Conservation (phyloP, 257 asterid genomes). For the Petunia secreta region DNA sequence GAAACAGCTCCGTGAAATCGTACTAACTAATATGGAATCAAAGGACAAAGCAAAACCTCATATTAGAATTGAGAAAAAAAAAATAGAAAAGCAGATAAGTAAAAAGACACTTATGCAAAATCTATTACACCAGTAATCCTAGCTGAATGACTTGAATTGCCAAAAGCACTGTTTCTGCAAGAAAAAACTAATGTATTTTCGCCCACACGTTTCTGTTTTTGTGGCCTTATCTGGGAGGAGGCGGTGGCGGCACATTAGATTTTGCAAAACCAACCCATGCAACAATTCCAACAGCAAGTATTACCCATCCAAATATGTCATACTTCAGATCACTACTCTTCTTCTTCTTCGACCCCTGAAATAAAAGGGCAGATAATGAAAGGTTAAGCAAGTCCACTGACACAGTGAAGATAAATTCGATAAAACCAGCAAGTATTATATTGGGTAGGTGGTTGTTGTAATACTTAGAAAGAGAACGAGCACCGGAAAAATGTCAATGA, state of each 20-base stretch:
- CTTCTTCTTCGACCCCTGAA: conserved; percentile 50
- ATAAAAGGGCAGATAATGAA: conserved; percentile 2
- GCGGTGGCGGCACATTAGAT: conserved; percentile 52
- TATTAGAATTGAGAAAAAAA: neutral
- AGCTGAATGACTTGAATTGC: neutral
- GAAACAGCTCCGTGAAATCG: neutral
- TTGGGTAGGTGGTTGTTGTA: neutral
- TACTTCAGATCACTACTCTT: conserved; percentile 66
- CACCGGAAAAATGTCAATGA: neutral
- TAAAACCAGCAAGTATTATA: neutral
- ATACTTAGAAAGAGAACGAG: conserved; percentile 13
- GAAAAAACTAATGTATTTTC: neutral
- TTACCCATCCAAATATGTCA: conserved; percentile 68
- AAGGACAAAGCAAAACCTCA: neutral
- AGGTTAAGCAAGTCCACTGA: neutral
- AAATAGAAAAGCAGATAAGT: neutral
- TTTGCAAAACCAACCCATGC: conserved; percentile 70
- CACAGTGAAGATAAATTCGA: neutral
- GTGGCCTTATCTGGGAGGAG: conserved; percentile 49
- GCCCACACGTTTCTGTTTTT: neutral
- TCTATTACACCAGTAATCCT: conserved; percentile 17
- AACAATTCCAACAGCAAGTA: conserved; percentile 68
- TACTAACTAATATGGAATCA: neutral
- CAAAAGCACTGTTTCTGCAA: neutral
- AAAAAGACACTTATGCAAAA: neutral